These are phyloP conservation scores for Artemisia tridentata DNA, from an alignment of 129 eudicot species.

Conservation along the genomic window DNA sequence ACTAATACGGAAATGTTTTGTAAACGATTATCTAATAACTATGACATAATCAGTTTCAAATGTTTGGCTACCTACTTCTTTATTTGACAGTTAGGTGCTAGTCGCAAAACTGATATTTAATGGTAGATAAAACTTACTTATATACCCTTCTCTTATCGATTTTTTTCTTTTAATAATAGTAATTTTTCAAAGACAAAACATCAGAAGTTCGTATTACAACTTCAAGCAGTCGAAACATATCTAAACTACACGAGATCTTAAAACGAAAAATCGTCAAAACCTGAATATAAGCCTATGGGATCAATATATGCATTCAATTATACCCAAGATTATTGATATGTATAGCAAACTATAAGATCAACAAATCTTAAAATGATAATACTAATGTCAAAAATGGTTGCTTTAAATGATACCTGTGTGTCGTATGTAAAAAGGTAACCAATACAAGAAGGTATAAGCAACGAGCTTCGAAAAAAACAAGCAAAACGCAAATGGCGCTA, in stretches of 20 bases:
- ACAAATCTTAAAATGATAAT: neutral
- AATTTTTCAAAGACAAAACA: no score
- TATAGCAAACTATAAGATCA: neutral
- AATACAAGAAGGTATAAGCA: constrained; percentile 93
- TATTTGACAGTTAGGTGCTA: no score
- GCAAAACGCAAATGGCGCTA: constrained; percentile 79
- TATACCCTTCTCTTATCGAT: no score
- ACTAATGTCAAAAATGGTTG: neutral
- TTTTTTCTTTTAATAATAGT: no score
- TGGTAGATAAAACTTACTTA: no score
- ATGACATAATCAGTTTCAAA: no score
- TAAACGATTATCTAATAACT: no score
- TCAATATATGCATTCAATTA: neutral
- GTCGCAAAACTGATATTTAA: no score
- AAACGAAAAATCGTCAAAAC: neutral
- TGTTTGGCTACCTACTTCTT: no score
- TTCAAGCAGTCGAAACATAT: neutral
- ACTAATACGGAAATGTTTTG: neutral
- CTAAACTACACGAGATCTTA: constrained; percentile 5
- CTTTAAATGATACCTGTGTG: constrained; percentile 66
- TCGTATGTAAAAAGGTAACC: constrained; percentile 93
- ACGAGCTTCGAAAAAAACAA: constrained; percentile 95
- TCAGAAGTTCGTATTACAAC: neutral
- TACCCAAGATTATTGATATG: no score
- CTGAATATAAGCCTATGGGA: neutral